Conservation (phyloP, 2,329 filamentous ascomycete genomes). For the Lachnellula hyalina region DNA sequence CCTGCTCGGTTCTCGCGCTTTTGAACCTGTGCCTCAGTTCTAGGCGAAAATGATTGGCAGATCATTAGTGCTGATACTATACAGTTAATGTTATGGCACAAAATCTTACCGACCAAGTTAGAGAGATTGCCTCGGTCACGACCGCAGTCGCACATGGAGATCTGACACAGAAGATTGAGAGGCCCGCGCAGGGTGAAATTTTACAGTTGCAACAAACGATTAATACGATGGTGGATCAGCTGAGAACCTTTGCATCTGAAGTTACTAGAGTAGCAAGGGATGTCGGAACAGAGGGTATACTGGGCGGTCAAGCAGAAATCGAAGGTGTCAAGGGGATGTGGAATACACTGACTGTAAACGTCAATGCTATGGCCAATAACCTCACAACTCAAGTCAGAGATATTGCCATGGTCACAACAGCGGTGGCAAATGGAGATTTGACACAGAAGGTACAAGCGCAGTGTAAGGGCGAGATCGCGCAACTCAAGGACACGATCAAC, state of each 20-base stretch:
- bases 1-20: background rate
- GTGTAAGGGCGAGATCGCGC: conserved; percentile 85
- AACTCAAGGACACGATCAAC: conserved; percentile 97
- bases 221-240: conserved; percentile 84
- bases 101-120: conserved; percentile 76
- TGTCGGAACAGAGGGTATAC: conserved; percentile 77
- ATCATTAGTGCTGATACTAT: conserved; percentile 11
- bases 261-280: conserved; percentile 78
- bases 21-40: background rate
- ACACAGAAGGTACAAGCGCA: conserved; percentile 95
- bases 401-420: conserved; percentile 77
- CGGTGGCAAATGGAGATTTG: conserved; percentile 77
- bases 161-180: conserved; percentile 77
- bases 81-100: conserved; percentile 78
- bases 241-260: conserved; percentile 77
- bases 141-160: conserved; percentile 80
- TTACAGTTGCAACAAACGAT: conserved; percentile 79
- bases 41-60: no score
- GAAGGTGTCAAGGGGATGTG: conserved; percentile 83
- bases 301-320: conserved; percentile 78
- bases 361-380: conserved; percentile 85
- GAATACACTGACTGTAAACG: conserved; percentile 81
- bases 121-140: conserved; percentile 80
- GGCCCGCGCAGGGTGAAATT: conserved; percentile 76
- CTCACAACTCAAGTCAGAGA: conserved; percentile 87